Base-by-base conservation (phyloP, 139 green algal species). In the Chlamydomonas urium region DNA sequence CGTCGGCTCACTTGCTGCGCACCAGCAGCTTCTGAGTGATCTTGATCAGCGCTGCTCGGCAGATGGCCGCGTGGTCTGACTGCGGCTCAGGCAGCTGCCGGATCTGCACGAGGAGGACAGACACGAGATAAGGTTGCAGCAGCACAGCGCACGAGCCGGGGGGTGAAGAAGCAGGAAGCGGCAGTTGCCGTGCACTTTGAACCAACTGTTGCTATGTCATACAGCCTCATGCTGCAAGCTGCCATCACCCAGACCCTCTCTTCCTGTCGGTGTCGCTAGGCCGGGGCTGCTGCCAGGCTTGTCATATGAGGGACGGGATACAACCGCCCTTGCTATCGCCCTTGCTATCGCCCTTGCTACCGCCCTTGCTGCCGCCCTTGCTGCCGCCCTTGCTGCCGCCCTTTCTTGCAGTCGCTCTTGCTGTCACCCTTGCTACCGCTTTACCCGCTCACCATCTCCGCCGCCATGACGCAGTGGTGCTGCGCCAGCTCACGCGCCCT, bases 1-100 rank as follows among this genome's bases (percentile, higher is more conserved):
- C n/a, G n/a, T n/a, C n/a, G n/a, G n/a, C n/a, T 84, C 75, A 96
- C 66, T 93, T 94, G 19, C 75, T 88, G 1, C 90, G 69, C 0
- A 71, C 86, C 8, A 96, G 81, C 29, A 96, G 86, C 14, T 78
- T 67, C 1, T 87, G 66, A 8, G 90, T 90, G n/a, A 96, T 79
- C 35, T 83, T 70, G 6, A 89, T 71, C n/a, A 96, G 75, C 1
- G 75, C 90, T 19, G 83, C 48, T 0, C 86, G 76, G 6, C 77
- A 79, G 4, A 80, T 66, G 28, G 71, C 50, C 1, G 88, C 87
- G 59, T 94, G 80, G n/a, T 80, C 71, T 0, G 70, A 78, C 26
- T 76, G 57, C 0, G 83, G 57, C 1, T 71, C 61, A 1, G 83
- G 83, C 62, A 95, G 69, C 28, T n/a, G 42, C 10, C 71, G 45